Base-by-base conservation (phyloP, 179 eudicot genomes). In the Heliamphora pulchella region DNA sequence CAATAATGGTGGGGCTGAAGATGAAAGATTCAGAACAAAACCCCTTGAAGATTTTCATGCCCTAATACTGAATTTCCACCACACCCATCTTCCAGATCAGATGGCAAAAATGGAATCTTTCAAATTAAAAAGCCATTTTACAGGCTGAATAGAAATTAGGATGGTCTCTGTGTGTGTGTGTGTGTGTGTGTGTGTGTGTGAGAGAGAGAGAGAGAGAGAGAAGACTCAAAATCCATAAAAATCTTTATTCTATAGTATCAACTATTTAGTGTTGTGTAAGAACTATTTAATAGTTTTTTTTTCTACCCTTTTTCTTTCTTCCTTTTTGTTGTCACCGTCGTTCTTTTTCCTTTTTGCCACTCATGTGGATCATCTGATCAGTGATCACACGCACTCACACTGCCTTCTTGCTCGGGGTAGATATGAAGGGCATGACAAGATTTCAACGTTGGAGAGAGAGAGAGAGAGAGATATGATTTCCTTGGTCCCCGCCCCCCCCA, bases 311-410 rank as follows among this genome's bases (percentile, higher is more conserved):
- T 79, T 71, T 22, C 20, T 18, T 55, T 73, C 59, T 20, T 71
- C 81, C 68, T 80, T 80, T 80, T 80, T 63, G 73, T 64, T 82
- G 81, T 82, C 83, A 4, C 83, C 65, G 2, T 82, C 85, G 43
- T 58, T 74, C 64, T 73, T 63, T 63, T 47, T 3, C 67, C 55
- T 44, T 43, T 64, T 85, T 77, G 76, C 76, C 81, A 78, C 77
- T 81, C 69, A 64, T 50, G 11, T 68, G 81, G 58, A 75, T 78
- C 81, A 78, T 84, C 20, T 66, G 71, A 66, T 41, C 17, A 39
- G 31, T 31, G 31, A 31, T 31, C 47, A 39, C 48, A 66, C 43
- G 8, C 13, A 31, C 13, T 11, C 83, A n/a, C 82, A 64, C 64
- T 64, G 14, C 13, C 61, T 11, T 41, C 11, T 61, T 9, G 76